These are phyloP conservation scores for Mycocentrospora acerina DNA, from an alignment of 2,329 filamentous ascomycete genomes.

Conservation along the genomic window DNA sequence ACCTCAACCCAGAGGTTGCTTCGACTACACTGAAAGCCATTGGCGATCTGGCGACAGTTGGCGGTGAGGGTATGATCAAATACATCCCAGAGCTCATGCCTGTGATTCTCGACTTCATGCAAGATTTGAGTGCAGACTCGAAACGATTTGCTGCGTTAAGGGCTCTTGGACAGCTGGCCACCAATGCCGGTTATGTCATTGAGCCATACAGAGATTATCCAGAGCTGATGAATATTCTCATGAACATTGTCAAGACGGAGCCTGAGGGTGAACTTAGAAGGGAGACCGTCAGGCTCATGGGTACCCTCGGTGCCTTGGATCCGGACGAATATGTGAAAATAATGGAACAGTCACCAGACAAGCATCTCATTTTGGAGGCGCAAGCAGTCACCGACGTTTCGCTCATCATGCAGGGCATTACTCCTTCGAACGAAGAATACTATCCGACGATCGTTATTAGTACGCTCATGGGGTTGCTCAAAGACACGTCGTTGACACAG, in stretches of 20 bases:
- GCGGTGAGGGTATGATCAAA: constrained; percentile 87
- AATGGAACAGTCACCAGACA: constrained; percentile 82
- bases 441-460: constrained; percentile 98
- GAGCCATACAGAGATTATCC: constrained; percentile 94
- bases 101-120: constrained; percentile 87
- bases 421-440: constrained; percentile 96
- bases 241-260: constrained; percentile 92
- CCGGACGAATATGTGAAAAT: constrained; percentile 97
- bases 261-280: constrained; percentile 82
- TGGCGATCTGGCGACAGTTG: constrained; percentile 89
- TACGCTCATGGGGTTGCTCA: constrained; percentile 86
- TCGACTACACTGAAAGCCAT: constrained; percentile 95
- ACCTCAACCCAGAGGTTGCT: constrained; percentile 82
- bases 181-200: constrained; percentile 97
- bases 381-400: constrained; percentile 85
- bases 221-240: constrained; percentile 85
- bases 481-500: constrained; percentile 83
- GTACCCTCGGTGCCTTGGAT: constrained; percentile 90
- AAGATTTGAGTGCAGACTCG: constrained; percentile 86
- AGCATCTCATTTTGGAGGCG: constrained; percentile 68
- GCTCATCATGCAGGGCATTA: constrained; percentile 95
- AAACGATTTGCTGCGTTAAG: constrained; percentile 91
- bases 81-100: constrained; percentile 94
- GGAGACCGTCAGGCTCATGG: constrained; percentile 95
- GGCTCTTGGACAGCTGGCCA: constrained; percentile 87